Percentiles rank a stretch among this genome's conserved stretches.
These are phyloP conservation scores for Podospora fimiseda DNA, from an alignment of 495 filamentous ascomycete species.

Conservation along the genomic window DNA sequence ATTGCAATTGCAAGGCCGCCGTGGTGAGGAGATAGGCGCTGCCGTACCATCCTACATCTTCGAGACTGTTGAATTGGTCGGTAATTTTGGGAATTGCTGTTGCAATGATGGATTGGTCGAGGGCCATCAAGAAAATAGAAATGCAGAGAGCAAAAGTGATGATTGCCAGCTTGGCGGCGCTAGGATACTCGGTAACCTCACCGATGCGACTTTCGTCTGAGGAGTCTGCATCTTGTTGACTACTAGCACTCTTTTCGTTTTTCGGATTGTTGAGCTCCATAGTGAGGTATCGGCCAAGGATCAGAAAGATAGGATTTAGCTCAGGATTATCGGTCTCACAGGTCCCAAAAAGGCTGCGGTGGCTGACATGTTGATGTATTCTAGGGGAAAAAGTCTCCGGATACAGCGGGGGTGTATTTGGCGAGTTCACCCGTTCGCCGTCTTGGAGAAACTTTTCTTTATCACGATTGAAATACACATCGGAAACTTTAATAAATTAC, in stretches of 20 bases:
- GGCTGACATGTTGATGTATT: too few relatives aligned
- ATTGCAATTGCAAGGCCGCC: constrained; percentile 57
- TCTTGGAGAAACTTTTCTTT: background rate
- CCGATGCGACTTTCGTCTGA: too few relatives aligned
- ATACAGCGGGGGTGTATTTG: background rate
- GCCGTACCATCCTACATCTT: constrained; percentile 48
- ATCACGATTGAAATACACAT: too few relatives aligned
- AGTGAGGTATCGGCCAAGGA: too few relatives aligned
- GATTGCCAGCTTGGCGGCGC: background rate
- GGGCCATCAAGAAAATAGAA: constrained; percentile 28
- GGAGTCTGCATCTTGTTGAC: too few relatives aligned
- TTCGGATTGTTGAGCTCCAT: background rate
- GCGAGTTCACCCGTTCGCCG: background rate
- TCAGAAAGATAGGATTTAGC: too few relatives aligned
- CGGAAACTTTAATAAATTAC: too few relatives aligned
- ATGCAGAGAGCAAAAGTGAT: constrained; percentile 5
- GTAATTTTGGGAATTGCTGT: constrained; percentile 47
- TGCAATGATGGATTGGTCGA: constrained; percentile 39
- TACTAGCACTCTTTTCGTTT: background rate
- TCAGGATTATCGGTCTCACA: too few relatives aligned
- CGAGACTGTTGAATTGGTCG: constrained; percentile 36
- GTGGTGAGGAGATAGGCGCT: constrained; percentile 49
- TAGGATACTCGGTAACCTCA: background rate
- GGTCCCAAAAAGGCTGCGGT: too few relatives aligned
- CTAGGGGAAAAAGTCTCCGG: background rate